Base-by-base conservation (phyloP, 2,329 filamentous ascomycete species). In the Neospermospora avenae region DNA sequence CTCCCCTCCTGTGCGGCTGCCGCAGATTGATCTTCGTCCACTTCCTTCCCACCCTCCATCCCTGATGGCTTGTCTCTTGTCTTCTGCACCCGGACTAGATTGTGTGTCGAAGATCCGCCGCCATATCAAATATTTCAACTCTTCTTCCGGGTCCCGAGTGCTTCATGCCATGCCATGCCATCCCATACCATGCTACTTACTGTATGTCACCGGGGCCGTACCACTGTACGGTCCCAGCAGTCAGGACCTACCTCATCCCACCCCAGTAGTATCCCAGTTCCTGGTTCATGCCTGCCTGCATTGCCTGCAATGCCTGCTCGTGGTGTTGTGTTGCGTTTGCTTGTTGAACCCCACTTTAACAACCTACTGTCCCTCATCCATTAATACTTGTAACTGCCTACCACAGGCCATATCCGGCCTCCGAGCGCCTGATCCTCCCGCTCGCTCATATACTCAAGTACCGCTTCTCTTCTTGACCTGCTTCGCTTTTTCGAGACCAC, bases 351-450 rank as follows among this genome's bases (percentile, higher is more conserved):
- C 57, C 58, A 31, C 28, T 31, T 31, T 10, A 5, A 6, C 28
- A 10, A 31, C 28, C 11, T 31, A 31, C 55, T 52, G 44, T 56
- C 48, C 61, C 58, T 51, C 55, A 51, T 55, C 58, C 53, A 48
- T 48, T 22, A 57, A 55, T 48, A 57, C 31, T 51, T 56, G 53
- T 58, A 56, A 60, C 61, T 63, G 58, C 49, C 55, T 52, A 34
- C 58, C 54, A 45, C 41, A 49, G 45, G 25, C 51, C 31, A 24
- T n/a, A 45, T 24, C 51, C 57, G 48, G 53, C 51, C 51, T 45
- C 53, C 58, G 31, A 61, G 54, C 55, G 46, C 57, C 55, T 37
- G 49, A 60, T 62, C 57, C 55, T 59, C 60, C 34, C 25, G 22
- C 28, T 20, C 25, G 22, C 28, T 48, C 31, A n/a, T 39, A 18